phyloP scores from a whole-genome alignment of 805 yeast genomes.

The Cyberlindnera misumaiensis region DNA sequence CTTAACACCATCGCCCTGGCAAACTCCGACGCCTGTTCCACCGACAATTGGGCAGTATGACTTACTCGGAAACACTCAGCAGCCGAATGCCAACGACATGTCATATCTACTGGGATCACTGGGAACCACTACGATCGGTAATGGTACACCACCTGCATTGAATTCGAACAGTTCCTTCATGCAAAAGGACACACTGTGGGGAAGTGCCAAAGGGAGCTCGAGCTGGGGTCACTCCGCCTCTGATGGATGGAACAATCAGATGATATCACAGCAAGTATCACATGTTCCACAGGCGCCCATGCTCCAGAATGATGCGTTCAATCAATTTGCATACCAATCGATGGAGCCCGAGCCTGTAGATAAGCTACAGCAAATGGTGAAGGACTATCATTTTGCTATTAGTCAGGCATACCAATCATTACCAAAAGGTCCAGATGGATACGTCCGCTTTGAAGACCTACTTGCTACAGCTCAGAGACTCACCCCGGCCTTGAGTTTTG shows the following conservation, averaged over 20 bases:
- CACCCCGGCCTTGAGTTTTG: neutral
- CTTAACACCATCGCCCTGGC: neutral
- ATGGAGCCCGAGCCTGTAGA: neutral
- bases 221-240: neutral
- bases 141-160: neutral
- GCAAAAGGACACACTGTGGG: slow-evolving; percentile 6
- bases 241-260: neutral
- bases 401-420: neutral
- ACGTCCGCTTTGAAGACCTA: neutral
- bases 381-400: neutral
- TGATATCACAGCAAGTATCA: neutral
- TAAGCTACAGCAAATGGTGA: neutral
- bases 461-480: neutral
- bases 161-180: neutral
- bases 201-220: neutral
- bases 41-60: neutral
- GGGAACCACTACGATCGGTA: neutral
- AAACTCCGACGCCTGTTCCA: neutral
- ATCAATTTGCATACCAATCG: neutral
- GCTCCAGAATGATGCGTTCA: neutral
- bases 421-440: neutral
- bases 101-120: neutral
- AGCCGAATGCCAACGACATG: neutral
- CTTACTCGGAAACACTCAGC: neutral
- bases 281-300: neutral